Evolutionary conservation across 176 grass and related monocot genomes (phyloP), one percentile per base, ranked within the genome.

Genomic region (Eleusine indica): DNA sequence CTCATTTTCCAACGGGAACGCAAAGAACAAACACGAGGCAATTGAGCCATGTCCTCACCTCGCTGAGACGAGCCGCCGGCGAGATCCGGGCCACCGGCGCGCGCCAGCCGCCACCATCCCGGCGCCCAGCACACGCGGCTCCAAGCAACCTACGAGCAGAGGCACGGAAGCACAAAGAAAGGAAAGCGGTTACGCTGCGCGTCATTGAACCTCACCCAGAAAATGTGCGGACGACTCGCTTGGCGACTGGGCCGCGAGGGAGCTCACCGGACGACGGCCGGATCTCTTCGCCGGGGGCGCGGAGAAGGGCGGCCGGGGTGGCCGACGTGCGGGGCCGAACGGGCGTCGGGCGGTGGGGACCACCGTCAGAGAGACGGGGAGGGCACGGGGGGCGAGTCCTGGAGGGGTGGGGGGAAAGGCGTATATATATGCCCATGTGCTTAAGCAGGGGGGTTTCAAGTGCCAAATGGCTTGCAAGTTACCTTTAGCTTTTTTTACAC

Each of bases 401-500:
- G 79, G 53, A 85, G 57, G 67, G 75, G 48, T 21, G 9, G 70
- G 71, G 63, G 80, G 9, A 43, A 71, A 68, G 53, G n/a, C 70
- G 13, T 80, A 80, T 87, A 87, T 90, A 90, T 86, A 90, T 73
- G 51, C 73, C 66, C 88, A 60, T 86, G 83, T 82, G 83, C 14
- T 38, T 69, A 63, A 76, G 64, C 65, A 7, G 21, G 16, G 7
- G 49, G 70, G 25, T 41, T 12, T 60, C 14, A 30, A 79, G 51
- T 63, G 66, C 30, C 76, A 77, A 68, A 73, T 76, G 81, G 84
- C 69, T 92, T 18, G 56, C 49, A 5, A 83, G 28, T 42, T 35
- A 78, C 65, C 49, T 78, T 78, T 41, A 68, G 1, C 4, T 3
- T 80, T 37, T 60, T 62, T 72, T 44, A 70, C 16, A 6, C 56